Percentiles rank a stretch among this genome's conserved stretches.
phyloP scores from a whole-genome alignment of 2,329 filamentous ascomycete genomes.

The Diaporthe eres region DNA sequence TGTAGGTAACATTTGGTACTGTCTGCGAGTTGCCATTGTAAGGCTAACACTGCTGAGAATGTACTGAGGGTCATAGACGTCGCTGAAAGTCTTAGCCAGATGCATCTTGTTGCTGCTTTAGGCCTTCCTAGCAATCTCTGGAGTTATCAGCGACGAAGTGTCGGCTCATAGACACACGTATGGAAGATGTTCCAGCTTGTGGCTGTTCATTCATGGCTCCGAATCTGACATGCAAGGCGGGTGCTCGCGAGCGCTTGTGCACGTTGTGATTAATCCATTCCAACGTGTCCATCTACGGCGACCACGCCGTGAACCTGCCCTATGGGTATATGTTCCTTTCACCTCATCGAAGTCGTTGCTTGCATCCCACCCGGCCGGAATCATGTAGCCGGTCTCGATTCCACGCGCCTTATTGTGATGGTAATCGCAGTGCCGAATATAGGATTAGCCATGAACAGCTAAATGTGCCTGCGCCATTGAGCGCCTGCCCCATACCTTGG shows the following conservation, averaged over 20 bases:
- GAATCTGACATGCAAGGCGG: background rate
- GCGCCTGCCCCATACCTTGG: background rate
- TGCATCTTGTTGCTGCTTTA: background rate
- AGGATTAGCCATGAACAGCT: background rate
- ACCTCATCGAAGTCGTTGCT: background rate
- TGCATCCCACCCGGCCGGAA: background rate
- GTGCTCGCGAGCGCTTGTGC: background rate
- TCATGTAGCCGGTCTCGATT: background rate
- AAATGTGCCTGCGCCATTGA: background rate
- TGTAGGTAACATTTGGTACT: background rate
- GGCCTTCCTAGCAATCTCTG: no score
- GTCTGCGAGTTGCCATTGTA: background rate
- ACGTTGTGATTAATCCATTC: background rate
- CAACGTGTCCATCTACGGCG: background rate
- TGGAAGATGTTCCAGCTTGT: background rate
- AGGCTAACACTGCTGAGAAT: background rate
- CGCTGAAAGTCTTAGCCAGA: background rate
- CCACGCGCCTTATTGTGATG: background rate
- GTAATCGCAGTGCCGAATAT: background rate
- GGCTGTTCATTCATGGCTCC: background rate
- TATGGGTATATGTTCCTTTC: slow-evolving; percentile 20
- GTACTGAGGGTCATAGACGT: no score
- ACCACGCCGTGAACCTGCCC: background rate
- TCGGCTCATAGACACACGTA: background rate
- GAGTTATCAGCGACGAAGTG: background rate